phyloP scores from a whole-genome alignment of 352 stramenopile genomes.

The Phytopythium helicoides region DNA sequence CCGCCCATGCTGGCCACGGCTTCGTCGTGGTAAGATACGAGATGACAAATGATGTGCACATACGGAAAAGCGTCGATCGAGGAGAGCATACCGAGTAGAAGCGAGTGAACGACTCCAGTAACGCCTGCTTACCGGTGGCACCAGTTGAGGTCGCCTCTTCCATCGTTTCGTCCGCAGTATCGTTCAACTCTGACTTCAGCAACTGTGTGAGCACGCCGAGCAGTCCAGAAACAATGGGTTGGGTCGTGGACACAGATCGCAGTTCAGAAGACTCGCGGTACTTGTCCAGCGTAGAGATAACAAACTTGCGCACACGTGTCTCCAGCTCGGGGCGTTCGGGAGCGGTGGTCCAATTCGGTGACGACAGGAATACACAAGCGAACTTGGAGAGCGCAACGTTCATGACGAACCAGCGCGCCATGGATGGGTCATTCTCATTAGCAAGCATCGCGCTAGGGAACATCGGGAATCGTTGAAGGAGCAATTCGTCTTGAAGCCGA shows the following conservation, averaged over 20 bases:
- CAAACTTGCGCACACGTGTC: constrained; percentile 47
- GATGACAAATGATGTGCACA: constrained; percentile 70
- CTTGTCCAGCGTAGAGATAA: constrained; percentile 56
- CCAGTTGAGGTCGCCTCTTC: neutral
- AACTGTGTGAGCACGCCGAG: constrained; percentile 61
- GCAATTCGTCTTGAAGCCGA: constrained; percentile 50
- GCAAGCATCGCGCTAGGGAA: constrained; percentile 29
- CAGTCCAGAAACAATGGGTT: constrained; percentile 56
- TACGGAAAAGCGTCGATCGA: constrained; percentile 69
- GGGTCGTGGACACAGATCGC: constrained; percentile 45
- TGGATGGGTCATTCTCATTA: neutral
- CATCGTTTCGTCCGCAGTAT: constrained; percentile 3
- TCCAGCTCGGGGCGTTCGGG: constrained; percentile 24
- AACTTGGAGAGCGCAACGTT: constrained; percentile 71
- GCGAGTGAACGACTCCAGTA: constrained; percentile 58
- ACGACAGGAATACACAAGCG: constrained; percentile 47
- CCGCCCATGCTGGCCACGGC: constrained; percentile 46
- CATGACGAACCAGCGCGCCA: constrained; percentile 58
- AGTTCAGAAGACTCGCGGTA: constrained; percentile 63
- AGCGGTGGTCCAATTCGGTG: constrained; percentile 8
- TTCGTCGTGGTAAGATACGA: constrained; percentile 49
- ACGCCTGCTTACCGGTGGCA: constrained; percentile 17
- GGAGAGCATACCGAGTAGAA: constrained; percentile 69
- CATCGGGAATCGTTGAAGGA: constrained; percentile 59
- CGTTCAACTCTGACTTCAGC: constrained; percentile 17